These are phyloP conservation scores for Collariella sp. DNA, from an alignment of 495 filamentous ascomycete genomes.

Conservation along the genomic window DNA sequence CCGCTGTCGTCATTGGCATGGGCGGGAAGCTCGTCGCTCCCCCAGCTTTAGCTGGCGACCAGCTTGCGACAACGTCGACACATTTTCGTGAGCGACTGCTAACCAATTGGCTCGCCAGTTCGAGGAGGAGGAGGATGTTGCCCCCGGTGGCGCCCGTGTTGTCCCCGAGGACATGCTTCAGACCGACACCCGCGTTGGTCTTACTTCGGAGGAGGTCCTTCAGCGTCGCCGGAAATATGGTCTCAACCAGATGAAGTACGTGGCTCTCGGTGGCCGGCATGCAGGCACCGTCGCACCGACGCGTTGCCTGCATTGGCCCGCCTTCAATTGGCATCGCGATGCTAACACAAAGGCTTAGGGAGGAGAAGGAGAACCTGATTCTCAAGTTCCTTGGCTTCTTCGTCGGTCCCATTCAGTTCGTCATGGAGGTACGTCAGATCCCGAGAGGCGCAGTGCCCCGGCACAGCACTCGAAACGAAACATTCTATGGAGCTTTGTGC, in stretches of 20 bases:
- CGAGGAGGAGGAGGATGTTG: conserved; percentile 50
- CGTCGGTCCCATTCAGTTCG: conserved; percentile 84
- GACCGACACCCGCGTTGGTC: conserved; percentile 61
- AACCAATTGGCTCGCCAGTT: conserved; percentile 18
- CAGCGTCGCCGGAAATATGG: conserved; percentile 70
- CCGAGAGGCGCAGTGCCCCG: conserved; percentile 5
- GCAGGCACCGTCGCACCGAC: background rate
- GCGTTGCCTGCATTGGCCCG: background rate
- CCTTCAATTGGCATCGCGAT: background rate
- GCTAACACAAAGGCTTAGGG: conserved; percentile 19
- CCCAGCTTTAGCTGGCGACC: background rate
- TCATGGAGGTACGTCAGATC: conserved; percentile 68
- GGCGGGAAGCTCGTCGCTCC: too few relatives aligned
- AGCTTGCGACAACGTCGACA: background rate
- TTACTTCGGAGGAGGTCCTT: conserved; percentile 61
- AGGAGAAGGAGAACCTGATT: conserved; percentile 76
- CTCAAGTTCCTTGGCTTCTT: conserved; percentile 81
- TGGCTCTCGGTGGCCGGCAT: background rate
- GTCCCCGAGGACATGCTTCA: conserved; percentile 56
- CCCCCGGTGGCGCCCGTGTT: conserved; percentile 41
- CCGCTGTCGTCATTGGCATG: background rate
- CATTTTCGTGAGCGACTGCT: conserved; percentile 6
- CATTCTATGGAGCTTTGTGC: conserved; percentile 19
- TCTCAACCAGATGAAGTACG: conserved; percentile 67
- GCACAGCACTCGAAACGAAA: conserved; percentile 25